Percentiles rank a stretch among this genome's conserved stretches.
phyloP scores from a whole-genome alignment of 1,284 basidiomycete species.

The Hymenochaete sp. region DNA sequence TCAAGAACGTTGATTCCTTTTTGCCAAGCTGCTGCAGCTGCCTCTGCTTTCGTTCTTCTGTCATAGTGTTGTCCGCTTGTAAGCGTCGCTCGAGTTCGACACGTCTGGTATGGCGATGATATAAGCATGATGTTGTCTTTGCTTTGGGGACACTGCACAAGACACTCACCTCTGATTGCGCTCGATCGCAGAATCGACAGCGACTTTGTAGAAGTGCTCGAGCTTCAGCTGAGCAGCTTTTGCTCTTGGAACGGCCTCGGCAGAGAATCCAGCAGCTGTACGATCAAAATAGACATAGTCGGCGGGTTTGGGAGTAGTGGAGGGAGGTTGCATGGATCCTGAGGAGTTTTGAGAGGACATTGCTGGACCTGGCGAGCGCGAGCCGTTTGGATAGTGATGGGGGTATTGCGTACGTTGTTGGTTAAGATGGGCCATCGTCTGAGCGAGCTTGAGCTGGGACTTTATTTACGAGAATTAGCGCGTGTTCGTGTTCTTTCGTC shows the following conservation, averaged over 20 bases:
- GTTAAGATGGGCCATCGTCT: constrained; percentile 16
- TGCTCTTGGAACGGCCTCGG: constrained; percentile 84
- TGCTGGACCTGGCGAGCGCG: constrained; percentile 11
- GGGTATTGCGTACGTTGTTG: constrained; percentile 15
- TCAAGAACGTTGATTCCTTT: constrained; percentile 86
- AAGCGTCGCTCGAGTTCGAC: constrained; percentile 90
- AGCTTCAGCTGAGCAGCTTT: constrained; percentile 96
- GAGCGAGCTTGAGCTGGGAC: not conserved
- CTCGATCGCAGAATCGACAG: constrained; percentile 81
- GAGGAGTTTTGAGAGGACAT: constrained; percentile 22
- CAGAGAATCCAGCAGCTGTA: constrained; percentile 74
- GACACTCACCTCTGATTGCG: constrained; percentile 60
- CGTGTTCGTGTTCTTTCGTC: constrained; percentile 2
- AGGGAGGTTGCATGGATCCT: constrained; percentile 14
- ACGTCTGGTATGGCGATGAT: constrained; percentile 61
- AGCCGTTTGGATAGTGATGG: constrained; percentile 8
- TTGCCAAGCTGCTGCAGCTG: constrained; percentile 88
- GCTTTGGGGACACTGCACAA: constrained; percentile 15
- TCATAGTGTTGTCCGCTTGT: constrained; percentile 60
- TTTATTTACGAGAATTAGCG: constrained; percentile 6
- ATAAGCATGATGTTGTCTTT: constrained; percentile 11
- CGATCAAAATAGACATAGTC: constrained; percentile 97
- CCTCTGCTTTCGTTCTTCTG: constrained; percentile 80
- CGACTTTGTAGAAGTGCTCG: constrained; percentile 96
- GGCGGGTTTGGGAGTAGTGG: constrained; percentile 30